A percentile compares a stretch with the other conserved stretches of the same genome.
These are phyloP conservation scores for Aspergillus amoenus DNA, from an alignment of 2,329 filamentous ascomycete species.

Conservation along the genomic window DNA sequence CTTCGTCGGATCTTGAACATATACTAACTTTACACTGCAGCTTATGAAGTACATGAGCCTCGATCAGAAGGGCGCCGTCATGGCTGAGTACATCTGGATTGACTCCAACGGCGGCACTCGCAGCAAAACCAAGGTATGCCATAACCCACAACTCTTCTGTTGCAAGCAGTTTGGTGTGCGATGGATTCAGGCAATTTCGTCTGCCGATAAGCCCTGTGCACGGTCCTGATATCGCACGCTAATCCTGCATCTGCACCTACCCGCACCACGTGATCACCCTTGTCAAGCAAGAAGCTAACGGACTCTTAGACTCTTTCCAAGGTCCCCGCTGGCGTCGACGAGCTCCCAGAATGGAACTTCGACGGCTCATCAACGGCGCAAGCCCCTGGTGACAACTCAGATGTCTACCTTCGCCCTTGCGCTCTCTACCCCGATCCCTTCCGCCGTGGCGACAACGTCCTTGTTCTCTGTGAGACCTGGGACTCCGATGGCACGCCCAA, in stretches of 20 bases:
- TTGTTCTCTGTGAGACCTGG: conserved; percentile 94
- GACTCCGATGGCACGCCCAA: conserved; percentile 92
- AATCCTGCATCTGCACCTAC: conserved; percentile 25
- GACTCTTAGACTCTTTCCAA: conserved; percentile 60
- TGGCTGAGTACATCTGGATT: conserved; percentile 98
- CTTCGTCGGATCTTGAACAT: conserved; percentile 30
- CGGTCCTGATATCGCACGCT: conserved; percentile 22
- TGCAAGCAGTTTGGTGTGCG: neutral
- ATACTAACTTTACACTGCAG: conserved; percentile 55
- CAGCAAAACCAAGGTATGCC: conserved; percentile 92
- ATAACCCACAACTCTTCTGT: neutral
- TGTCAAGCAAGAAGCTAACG: conserved; percentile 1
- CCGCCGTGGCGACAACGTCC: conserved; percentile 84
- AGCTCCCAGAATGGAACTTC: conserved; percentile 78
- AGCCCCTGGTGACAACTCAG: conserved; percentile 91
- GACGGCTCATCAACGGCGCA: conserved; percentile 90
- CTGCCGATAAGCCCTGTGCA: conserved; percentile 28
- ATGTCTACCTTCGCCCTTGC: conserved; percentile 91
- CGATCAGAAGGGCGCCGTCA: conserved; percentile 82
- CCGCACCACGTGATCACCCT: conserved; percentile 26
- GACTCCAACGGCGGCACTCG: conserved; percentile 79
- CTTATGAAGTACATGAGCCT: conserved; percentile 85
- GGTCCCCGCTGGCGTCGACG: conserved; percentile 57
- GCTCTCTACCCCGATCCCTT: conserved; percentile 91
- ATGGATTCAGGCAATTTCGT: neutral